These are phyloP conservation scores for Myxozyma kluyveri DNA, from an alignment of 805 yeast species.

Conservation along the genomic window DNA sequence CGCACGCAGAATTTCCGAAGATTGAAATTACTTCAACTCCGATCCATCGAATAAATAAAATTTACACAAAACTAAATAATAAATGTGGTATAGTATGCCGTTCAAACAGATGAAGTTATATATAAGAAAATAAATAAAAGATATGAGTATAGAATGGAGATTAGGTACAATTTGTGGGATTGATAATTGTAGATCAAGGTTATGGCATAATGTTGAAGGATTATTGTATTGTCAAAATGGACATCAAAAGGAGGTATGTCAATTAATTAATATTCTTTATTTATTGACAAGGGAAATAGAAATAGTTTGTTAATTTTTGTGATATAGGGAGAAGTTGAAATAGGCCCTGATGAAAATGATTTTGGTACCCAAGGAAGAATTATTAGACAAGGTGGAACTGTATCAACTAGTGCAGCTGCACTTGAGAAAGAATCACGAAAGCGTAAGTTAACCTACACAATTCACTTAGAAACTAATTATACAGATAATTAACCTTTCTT, in stretches of 20 bases:
- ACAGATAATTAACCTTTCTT: not conserved
- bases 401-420: conserved; percentile 36
- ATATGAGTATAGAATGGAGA: conserved; percentile 42
- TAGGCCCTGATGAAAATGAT: conserved; percentile 78
- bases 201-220: conserved; percentile 74
- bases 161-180: conserved; percentile 86
- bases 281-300: not conserved
- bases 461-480: too few species aligned
- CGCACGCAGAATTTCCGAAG: too few species aligned
- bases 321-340: conserved; percentile 59
- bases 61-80: too few species aligned
- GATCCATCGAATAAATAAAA: too few species aligned
- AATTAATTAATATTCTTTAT: too few species aligned
- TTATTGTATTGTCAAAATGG: conserved; percentile 83
- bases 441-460: conserved; percentile 11
- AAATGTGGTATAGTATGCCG: too few species aligned
- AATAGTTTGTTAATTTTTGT: not conserved
- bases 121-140: too few species aligned
- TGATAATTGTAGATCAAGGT: conserved; percentile 79
- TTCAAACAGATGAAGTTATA: too few species aligned
- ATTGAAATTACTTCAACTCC: too few species aligned
- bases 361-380: conserved; percentile 33
- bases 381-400: conserved; percentile 1
- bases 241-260: conserved; percentile 62
- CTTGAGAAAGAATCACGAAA: conserved; percentile 16